Conservation (phyloP, 805 yeast species). For the Nakazawaea ernobii region DNA sequence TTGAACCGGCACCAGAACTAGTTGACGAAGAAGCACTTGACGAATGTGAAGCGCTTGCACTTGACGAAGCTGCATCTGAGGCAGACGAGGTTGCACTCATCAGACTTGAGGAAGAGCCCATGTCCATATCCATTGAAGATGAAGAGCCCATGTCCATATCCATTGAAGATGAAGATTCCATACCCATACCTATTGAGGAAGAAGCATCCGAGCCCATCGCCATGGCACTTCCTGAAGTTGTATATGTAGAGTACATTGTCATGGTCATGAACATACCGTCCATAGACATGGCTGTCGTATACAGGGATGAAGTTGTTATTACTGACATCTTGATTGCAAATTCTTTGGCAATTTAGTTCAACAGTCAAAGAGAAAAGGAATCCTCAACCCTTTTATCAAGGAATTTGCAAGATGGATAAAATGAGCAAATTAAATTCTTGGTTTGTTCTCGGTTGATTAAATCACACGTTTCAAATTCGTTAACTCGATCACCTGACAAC, state of each 20-base stretch:
- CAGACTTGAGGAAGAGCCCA: background rate
- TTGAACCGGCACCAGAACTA: conserved; percentile 1
- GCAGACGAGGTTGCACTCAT: background rate
- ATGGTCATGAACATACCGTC: conserved; percentile 12
- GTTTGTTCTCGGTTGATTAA: background rate
- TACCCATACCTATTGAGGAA: conserved; percentile 5
- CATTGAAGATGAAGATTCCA: background rate
- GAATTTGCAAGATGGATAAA: background rate
- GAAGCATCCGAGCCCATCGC: background rate
- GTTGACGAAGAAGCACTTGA: background rate
- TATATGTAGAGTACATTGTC: conserved; percentile 9
- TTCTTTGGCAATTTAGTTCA: background rate
- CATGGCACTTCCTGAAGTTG: background rate
- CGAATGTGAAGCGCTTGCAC: background rate
- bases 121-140: conserved; percentile 1
- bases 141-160: conserved; percentile 4
- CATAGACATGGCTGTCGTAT: conserved; percentile 11
- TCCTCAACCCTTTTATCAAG: background rate
- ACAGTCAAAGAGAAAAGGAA: background rate
- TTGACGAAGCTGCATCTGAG: background rate
- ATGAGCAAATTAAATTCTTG: conserved; percentile 1
- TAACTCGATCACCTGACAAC: too few relatives aligned
- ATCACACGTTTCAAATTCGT: too few relatives aligned
- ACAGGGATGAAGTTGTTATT: conserved; percentile 8
- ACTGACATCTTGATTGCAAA: conserved; percentile 4